Percentiles rank a stretch among this genome's conserved stretches.
These are phyloP conservation scores for Yamadazyma diospyri DNA, from an alignment of 1,139 yeast genomes.

Conservation along the genomic window DNA sequence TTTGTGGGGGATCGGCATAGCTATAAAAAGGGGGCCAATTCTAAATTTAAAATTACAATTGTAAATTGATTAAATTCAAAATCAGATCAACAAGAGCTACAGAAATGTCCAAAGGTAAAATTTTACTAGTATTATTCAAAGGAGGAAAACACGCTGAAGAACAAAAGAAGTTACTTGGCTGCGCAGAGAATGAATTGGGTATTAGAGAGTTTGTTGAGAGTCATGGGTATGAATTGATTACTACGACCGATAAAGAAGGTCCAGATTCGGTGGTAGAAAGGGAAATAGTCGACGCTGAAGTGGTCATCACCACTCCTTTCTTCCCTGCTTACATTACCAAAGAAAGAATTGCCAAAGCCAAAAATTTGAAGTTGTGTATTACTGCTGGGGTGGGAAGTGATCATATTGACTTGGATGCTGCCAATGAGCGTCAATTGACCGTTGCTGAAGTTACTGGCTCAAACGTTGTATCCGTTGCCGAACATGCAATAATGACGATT, in stretches of 20 bases:
- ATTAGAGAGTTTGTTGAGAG: slow-evolving; percentile 60
- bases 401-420: slow-evolving; percentile 72
- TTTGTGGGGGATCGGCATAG: no score
- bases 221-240: slow-evolving; percentile 64
- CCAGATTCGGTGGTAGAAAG: slow-evolving; percentile 54
- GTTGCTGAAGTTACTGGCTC: slow-evolving; percentile 83
- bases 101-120: slow-evolving; percentile 26
- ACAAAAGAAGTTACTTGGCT: slow-evolving; percentile 61
- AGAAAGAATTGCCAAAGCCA: slow-evolving; percentile 66
- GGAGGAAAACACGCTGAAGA: slow-evolving; percentile 58
- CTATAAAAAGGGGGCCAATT: no score
- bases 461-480: slow-evolving; percentile 78
- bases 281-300: slow-evolving; percentile 67
- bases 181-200: slow-evolving; percentile 75
- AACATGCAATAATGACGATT: slow-evolving; percentile 76
- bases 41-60: no score
- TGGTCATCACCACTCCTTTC: slow-evolving; percentile 80
- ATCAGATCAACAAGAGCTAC: not conserved
- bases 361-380: slow-evolving; percentile 66
- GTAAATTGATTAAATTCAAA: slow-evolving; percentile 9
- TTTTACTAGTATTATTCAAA: slow-evolving; percentile 53
- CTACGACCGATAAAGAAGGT: slow-evolving; percentile 66
- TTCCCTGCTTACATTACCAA: slow-evolving; percentile 75
- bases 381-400: slow-evolving; percentile 89
- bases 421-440: slow-evolving; percentile 58